Percentiles rank a stretch among this genome's conserved stretches.
Conservation (phyloP, 2,329 filamentous ascomycete species). For the Neonectria coccinea region DNA sequence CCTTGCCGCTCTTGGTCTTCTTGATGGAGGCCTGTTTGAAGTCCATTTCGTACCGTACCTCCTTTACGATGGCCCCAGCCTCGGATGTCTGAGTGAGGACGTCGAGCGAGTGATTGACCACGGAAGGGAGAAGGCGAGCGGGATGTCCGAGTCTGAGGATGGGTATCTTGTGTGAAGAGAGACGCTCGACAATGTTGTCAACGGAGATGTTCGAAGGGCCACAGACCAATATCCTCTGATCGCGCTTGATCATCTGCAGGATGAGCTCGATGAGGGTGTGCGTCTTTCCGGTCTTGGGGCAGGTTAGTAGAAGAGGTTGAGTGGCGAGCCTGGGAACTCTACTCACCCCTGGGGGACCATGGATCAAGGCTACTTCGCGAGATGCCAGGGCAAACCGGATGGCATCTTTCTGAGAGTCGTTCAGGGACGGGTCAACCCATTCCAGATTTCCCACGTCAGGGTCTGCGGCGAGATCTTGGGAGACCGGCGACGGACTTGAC, state of each 20-base stretch:
- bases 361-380: slow-evolving; percentile 86
- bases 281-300: slow-evolving; percentile 86
- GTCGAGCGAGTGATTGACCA: slow-evolving; percentile 90
- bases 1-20: slow-evolving; percentile 84
- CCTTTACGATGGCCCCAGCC: slow-evolving; percentile 87
- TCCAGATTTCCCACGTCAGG: slow-evolving; percentile 61
- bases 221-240: slow-evolving; percentile 86
- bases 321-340: not conserved
- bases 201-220: slow-evolving; percentile 97
- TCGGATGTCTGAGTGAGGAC: slow-evolving; percentile 91
- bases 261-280: slow-evolving; percentile 97
- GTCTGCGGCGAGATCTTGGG: slow-evolving; percentile 55
- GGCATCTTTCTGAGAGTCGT: slow-evolving; percentile 75
- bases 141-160: slow-evolving; percentile 94
- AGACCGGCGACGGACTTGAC: slow-evolving; percentile 62
- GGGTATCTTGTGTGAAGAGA: slow-evolving; percentile 85
- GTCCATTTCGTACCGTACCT: slow-evolving; percentile 93
- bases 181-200: slow-evolving; percentile 95
- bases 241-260: slow-evolving; percentile 82
- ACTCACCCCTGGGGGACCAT: slow-evolving; percentile 86
- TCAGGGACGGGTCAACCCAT: slow-evolving; percentile 72
- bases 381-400: slow-evolving; percentile 86
- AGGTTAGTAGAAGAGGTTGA: slow-evolving; percentile 18
- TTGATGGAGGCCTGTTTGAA: slow-evolving; percentile 88
- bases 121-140: slow-evolving; percentile 87